Conservation (phyloP, 345 rosid genomes). For the Populus nigra region DNA sequence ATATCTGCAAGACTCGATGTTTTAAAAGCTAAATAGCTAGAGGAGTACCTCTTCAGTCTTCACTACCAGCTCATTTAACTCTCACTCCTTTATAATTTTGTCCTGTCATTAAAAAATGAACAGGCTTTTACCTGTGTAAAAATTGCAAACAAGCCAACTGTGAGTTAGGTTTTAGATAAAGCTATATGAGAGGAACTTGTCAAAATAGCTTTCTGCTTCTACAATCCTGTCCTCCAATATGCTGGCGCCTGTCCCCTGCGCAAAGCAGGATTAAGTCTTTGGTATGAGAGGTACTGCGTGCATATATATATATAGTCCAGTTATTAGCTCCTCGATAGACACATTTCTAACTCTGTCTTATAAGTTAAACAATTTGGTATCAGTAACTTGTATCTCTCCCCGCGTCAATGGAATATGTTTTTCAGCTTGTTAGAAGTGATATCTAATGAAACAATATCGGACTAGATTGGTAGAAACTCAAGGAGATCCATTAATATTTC, state of each 20-base stretch:
- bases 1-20: conserved; percentile 18
- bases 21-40: conserved; percentile 15
- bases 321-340: not conserved
- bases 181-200: conserved; percentile 9
- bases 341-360: not conserved
- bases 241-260: conserved; percentile 24
- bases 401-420: no score
- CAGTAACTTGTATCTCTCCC: no score
- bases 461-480: not conserved
- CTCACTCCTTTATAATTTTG: conserved; percentile 9
- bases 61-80: conserved; percentile 15
- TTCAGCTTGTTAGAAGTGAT: no score
- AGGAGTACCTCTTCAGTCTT: conserved; percentile 21
- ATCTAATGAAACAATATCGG: not conserved
- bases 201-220: conserved; percentile 27
- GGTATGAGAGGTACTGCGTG: not conserved
- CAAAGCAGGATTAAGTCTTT: conserved; percentile 8
- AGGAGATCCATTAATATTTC: not conserved
- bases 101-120: conserved; percentile 5
- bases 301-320: not conserved
- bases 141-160: conserved; percentile 14
- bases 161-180: conserved; percentile 22
- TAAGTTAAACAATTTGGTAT: not conserved
- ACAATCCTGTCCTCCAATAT: conserved; percentile 29
- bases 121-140: conserved; percentile 2